A percentile compares a stretch with the other conserved stretches of the same genome.
phyloP scores from a whole-genome alignment of 164 flowering plant genomes.

The Vitis labrusca region DNA sequence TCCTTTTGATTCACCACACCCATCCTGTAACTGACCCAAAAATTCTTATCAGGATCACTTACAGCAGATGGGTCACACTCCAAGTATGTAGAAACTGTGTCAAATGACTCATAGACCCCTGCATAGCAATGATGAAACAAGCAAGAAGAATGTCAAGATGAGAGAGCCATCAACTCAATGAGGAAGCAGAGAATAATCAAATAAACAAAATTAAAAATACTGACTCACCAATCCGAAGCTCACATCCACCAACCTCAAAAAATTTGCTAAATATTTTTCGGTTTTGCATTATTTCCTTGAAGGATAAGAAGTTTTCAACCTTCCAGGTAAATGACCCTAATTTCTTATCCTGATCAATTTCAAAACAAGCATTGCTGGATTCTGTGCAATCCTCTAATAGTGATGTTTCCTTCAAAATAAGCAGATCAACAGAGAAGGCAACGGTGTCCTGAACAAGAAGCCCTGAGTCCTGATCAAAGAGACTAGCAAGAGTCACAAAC shows the following conservation, averaged over 20 bases:
- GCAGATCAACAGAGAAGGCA: conserved; percentile 95
- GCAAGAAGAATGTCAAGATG: neutral
- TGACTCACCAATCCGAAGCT: conserved; percentile 92
- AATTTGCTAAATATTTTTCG: conserved; percentile 95
- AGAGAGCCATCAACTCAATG: conserved; percentile 12
- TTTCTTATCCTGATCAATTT: conserved; percentile 42
- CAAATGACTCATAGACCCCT: conserved; percentile 95
- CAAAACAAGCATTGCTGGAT: conserved; percentile 31
- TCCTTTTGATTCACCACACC: conserved; percentile 90
- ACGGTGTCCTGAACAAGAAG: conserved; percentile 91
- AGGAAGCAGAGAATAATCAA: conserved; percentile 5
- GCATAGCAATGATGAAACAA: conserved; percentile 16
- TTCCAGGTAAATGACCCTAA: conserved; percentile 89
- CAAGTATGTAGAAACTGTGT: conserved; percentile 89
- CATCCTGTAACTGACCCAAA: conserved; percentile 96
- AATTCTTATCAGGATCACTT: conserved; percentile 88
- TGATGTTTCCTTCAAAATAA: conserved; percentile 89
- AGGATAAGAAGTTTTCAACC: conserved; percentile 93
- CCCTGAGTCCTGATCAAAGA: conserved; percentile 97
- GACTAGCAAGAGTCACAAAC: conserved; percentile 93
- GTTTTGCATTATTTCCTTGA: conserved; percentile 96
- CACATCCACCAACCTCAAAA: conserved; percentile 98
- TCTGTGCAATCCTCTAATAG: conserved; percentile 62
- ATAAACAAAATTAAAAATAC: conserved; percentile 7
- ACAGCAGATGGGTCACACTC: conserved; percentile 96